These are phyloP conservation scores for Fusarium nurragi DNA, from an alignment of 2,329 filamentous ascomycete species.

Conservation along the genomic window DNA sequence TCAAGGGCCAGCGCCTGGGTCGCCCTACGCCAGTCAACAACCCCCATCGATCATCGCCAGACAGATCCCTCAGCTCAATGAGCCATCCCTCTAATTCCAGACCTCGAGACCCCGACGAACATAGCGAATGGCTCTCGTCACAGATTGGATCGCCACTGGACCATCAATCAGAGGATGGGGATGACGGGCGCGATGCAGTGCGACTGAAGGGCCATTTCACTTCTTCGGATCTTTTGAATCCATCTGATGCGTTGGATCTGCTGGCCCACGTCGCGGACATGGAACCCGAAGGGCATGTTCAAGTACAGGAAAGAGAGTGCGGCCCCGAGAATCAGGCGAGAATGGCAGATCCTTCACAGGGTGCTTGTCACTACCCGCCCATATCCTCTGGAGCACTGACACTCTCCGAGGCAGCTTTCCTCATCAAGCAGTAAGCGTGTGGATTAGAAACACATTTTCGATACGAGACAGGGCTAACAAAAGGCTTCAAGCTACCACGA, in stretches of 20 bases:
- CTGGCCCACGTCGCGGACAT: constrained; percentile 54
- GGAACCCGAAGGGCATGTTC: constrained; percentile 41
- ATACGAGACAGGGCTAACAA: background rate
- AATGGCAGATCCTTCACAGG: background rate
- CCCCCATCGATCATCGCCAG: background rate
- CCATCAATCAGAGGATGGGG: constrained; percentile 16
- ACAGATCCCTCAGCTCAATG: background rate
- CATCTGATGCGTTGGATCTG: constrained; percentile 54
- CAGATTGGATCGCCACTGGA: constrained; percentile 30
- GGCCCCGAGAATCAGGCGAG: background rate
- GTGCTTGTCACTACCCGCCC: constrained; percentile 44
- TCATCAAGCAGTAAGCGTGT: constrained; percentile 43
- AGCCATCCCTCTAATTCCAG: background rate
- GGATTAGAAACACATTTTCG: accelerated
- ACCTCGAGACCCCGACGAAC: constrained; percentile 11
- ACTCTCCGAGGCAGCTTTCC: constrained; percentile 39
- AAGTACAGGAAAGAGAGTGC: background rate
- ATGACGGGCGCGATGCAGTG: background rate
- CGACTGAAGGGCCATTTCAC: constrained; percentile 53
- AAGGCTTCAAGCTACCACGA: constrained; percentile 65
- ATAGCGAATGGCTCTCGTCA: constrained; percentile 27
- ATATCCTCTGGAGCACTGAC: constrained; percentile 47
- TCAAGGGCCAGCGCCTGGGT: constrained; percentile 40
- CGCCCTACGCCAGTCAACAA: background rate
- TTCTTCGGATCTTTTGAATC: constrained; percentile 53